phyloP scores from a whole-genome alignment of 2,329 filamentous ascomycete genomes.

The Botryosphaeria dothidea region DNA sequence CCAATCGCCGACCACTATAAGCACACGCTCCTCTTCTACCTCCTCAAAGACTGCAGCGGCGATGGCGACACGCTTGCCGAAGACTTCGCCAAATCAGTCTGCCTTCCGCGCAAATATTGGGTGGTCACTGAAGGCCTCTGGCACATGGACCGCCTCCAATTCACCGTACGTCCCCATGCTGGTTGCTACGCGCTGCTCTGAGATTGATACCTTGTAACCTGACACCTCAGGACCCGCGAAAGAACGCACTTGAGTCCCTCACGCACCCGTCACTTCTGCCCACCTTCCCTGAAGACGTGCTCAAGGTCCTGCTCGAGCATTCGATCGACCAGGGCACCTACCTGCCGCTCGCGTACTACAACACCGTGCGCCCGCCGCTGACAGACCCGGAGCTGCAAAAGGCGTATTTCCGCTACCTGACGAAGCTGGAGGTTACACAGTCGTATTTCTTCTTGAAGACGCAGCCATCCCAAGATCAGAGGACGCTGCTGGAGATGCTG shows the following conservation, averaged over 20 bases:
- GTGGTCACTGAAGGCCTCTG: slow-evolving; percentile 81
- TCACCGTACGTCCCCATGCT: slow-evolving; percentile 48
- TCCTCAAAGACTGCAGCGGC: slow-evolving; percentile 69
- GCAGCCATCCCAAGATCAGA: slow-evolving; percentile 62
- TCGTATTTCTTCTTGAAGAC: slow-evolving; percentile 72
- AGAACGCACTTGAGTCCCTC: slow-evolving; percentile 68
- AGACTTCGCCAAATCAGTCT: slow-evolving; percentile 61
- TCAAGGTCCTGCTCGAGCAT: slow-evolving; percentile 66
- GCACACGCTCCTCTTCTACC: slow-evolving; percentile 79
- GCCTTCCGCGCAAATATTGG: slow-evolving; percentile 74
- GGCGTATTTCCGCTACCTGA: slow-evolving; percentile 69
- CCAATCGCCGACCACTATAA: slow-evolving; percentile 73
- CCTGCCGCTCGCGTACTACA: slow-evolving; percentile 75
- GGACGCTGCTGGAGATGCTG: slow-evolving; percentile 66
- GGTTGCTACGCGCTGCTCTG: slow-evolving; percentile 14
- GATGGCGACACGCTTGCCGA: slow-evolving; percentile 52
- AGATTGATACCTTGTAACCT: background rate
- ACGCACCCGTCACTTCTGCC: slow-evolving; percentile 77
- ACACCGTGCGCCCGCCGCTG: slow-evolving; percentile 73
- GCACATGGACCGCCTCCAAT: slow-evolving; percentile 73
- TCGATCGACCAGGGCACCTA: slow-evolving; percentile 57
- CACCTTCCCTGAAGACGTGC: slow-evolving; percentile 82
- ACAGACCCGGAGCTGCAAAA: slow-evolving; percentile 62
- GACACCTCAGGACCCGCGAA: slow-evolving; percentile 6
- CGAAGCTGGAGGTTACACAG: slow-evolving; percentile 67